Conservation (phyloP, 208 protist species). For the Trypanosoma platydactyli region DNA sequence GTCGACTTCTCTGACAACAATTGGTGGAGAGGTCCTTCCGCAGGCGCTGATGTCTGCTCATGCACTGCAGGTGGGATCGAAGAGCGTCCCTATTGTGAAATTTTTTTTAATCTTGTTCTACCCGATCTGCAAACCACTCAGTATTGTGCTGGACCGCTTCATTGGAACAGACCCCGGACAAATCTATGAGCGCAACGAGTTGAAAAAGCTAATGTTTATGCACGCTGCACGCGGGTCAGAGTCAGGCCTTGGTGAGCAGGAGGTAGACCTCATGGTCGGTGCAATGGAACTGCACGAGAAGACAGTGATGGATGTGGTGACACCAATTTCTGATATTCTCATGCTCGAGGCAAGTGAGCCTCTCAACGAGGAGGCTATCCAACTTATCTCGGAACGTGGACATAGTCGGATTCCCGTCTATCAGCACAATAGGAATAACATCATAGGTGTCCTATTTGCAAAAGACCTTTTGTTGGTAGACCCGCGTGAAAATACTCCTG, state of each 20-base stretch:
- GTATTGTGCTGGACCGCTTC: constrained; percentile 88
- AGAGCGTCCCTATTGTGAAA: constrained; percentile 89
- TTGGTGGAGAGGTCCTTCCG: constrained; percentile 96
- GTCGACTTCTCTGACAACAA: constrained; percentile 92
- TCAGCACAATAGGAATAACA: constrained; percentile 88
- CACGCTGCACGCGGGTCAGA: constrained; percentile 87
- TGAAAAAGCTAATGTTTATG: constrained; percentile 96
- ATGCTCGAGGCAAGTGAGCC: constrained; percentile 91
- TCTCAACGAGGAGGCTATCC: constrained; percentile 92
- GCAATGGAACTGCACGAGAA: constrained; percentile 95
- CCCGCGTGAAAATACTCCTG: constrained; percentile 92
- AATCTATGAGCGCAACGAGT: constrained; percentile 94
- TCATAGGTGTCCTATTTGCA: constrained; percentile 90
- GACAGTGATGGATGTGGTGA: constrained; percentile 94
- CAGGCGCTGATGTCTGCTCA: constrained; percentile 94
- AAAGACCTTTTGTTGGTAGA: constrained; percentile 96
- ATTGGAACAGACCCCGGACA: constrained; percentile 94
- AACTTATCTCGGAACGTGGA: constrained; percentile 90
- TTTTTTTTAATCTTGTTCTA: constrained; percentile 95
- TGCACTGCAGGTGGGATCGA: constrained; percentile 91
- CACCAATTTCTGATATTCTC: constrained; percentile 90
- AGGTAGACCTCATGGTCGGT: constrained; percentile 93
- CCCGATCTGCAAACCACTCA: constrained; percentile 93
- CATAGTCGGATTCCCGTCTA: constrained; percentile 95
- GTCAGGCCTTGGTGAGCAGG: constrained; percentile 82